Evolutionary conservation across 2,329 filamentous ascomycete species (phyloP).

Genomic region (Emericellopsis cladophorae): DNA sequence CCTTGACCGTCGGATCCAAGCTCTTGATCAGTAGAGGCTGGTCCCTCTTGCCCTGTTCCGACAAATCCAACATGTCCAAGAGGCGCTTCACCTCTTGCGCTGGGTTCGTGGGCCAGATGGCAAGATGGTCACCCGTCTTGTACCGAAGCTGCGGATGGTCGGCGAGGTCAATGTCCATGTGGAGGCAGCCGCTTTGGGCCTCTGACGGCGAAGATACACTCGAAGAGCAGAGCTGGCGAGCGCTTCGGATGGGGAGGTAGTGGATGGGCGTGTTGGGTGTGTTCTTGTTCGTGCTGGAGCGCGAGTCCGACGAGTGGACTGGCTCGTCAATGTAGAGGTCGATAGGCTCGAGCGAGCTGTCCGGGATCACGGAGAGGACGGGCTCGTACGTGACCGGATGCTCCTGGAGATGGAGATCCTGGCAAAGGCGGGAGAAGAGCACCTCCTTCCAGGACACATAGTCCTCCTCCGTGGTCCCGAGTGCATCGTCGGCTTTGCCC

Average conservation of each 20-base stretch:
- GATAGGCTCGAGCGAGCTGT: conserved; percentile 4
- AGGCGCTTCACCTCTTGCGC: conserved; percentile 14
- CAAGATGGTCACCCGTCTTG: conserved; percentile 23
- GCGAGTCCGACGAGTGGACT: neutral
- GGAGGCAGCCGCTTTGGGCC: conserved; percentile 21
- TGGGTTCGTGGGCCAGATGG: conserved; percentile 20
- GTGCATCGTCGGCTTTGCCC: conserved; percentile 14
- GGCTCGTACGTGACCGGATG: conserved; percentile 10
- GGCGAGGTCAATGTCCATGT: conserved; percentile 20
- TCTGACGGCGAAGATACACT: no score
- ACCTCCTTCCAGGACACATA: conserved; percentile 17
- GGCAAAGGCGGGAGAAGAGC: conserved; percentile 8
- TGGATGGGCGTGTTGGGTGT: conserved; percentile 68
- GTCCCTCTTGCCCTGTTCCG: conserved; percentile 8
- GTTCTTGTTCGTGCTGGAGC: conserved; percentile 48
- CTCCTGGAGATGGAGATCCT: conserved; percentile 9
- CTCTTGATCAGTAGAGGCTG: conserved; percentile 8
- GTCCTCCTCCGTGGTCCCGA: conserved; percentile 15
- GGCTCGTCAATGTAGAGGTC: conserved; percentile 4
- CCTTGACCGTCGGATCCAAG: conserved; percentile 5
- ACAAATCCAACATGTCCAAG: conserved; percentile 11
- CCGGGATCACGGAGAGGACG: conserved; percentile 7
- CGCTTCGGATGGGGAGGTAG: conserved; percentile 10
- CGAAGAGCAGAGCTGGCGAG: no score
- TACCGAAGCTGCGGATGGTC: conserved; percentile 12